Conservation (phyloP, 202 grass and related monocot genomes). For the Hordeum pubiflorum region DNA sequence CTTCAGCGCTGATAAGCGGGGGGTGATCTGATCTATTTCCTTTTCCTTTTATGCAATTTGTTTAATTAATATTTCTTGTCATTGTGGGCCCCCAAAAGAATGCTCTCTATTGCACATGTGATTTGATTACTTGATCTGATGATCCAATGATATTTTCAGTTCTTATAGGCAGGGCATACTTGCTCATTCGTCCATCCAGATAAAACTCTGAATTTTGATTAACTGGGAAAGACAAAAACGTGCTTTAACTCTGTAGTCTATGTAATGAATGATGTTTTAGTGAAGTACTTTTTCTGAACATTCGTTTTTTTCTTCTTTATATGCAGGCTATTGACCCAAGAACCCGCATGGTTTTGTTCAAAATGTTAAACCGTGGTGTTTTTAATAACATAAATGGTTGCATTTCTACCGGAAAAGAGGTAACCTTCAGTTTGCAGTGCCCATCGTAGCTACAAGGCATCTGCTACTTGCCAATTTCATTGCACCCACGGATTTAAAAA, state of each 20-base stretch:
- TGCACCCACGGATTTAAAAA: background rate
- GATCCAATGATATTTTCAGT: background rate
- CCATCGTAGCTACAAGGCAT: background rate
- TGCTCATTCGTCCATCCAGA: background rate
- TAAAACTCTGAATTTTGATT: no score
- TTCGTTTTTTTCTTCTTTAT: background rate
- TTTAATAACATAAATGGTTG: conserved; percentile 95
- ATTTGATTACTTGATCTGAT: background rate
- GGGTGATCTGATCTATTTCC: background rate
- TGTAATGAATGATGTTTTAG: no score
- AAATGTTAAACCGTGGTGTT: conserved; percentile 80
- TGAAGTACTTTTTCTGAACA: no score
- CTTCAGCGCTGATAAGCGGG: background rate
- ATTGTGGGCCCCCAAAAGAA: background rate
- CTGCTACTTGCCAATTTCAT: background rate
- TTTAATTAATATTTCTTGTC: background rate
- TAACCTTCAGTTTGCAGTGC: conserved; percentile 9
- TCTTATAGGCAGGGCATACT: background rate
- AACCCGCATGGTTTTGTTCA: conserved; percentile 92
- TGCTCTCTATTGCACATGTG: background rate
- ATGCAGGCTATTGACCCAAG: conserved; percentile 92
- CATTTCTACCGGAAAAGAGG: conserved; percentile 98
- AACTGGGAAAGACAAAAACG: no score
- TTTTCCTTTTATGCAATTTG: background rate
- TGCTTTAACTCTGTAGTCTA: no score